phyloP scores from a whole-genome alignment of 2,329 filamentous ascomycete genomes.

The Penicillium thymicola region DNA sequence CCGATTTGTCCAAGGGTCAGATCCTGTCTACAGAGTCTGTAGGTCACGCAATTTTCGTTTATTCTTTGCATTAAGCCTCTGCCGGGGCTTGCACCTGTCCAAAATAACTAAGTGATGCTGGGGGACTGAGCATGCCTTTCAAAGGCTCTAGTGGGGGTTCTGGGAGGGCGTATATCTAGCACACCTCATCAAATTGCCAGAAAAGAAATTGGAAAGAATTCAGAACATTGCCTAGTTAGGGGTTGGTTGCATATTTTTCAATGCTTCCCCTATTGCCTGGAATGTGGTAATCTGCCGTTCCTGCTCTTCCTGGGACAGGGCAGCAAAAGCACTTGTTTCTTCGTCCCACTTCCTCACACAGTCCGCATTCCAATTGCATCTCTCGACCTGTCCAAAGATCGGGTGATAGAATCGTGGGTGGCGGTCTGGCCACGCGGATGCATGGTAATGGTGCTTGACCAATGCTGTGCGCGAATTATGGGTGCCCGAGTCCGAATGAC shows the following conservation, averaged over 20 bases:
- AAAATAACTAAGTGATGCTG: not conserved
- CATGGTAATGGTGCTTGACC: slow-evolving; percentile 73
- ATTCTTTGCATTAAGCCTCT: not conserved
- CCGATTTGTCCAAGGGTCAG: slow-evolving; percentile 4
- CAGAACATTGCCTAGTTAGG: not conserved
- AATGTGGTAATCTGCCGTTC: slow-evolving; percentile 44
- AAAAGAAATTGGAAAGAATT: not conserved
- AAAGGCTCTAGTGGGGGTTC: not conserved
- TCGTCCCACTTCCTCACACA: slow-evolving; percentile 66
- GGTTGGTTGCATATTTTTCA: not conserved
- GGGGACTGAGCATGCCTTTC: not conserved
- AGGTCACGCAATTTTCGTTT: not conserved
- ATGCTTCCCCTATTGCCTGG: slow-evolving; percentile 2
- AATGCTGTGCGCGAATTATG: slow-evolving; percentile 64
- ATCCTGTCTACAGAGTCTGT: not conserved
- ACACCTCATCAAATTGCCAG: not conserved
- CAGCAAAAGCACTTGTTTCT: slow-evolving; percentile 59
- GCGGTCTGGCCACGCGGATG: slow-evolving; percentile 64
- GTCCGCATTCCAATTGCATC: slow-evolving; percentile 65
- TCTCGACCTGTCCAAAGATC: slow-evolving; percentile 66
- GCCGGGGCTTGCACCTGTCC: not conserved
- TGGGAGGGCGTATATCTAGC: not conserved
- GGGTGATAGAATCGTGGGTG: slow-evolving; percentile 67
- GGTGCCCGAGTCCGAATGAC: slow-evolving; percentile 69
- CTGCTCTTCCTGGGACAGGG: slow-evolving; percentile 54